Base-by-base conservation (phyloP, 2,329 filamentous ascomycete genomes). In the Madurella mycetomatis region DNA sequence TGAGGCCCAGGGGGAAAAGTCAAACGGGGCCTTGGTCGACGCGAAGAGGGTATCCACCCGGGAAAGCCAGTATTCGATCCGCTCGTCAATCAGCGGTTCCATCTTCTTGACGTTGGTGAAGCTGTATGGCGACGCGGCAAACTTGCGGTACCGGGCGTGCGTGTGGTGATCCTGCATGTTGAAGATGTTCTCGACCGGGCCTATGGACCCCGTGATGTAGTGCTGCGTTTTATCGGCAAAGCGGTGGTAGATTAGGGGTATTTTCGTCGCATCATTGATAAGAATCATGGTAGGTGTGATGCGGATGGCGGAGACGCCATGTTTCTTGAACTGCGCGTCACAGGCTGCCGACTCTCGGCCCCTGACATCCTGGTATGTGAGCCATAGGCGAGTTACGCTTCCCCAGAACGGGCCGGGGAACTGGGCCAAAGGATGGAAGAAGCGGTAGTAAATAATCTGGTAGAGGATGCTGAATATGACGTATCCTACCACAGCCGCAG, bases 381-480 rank as follows among this genome's bases (percentile, higher is more conserved):
- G 4, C 34, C 34, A 37, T 37, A 37, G 2, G 11, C 34, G 9
- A 2, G 34, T 37, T 4, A 37, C 34, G 34, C 34, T 37, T 4
- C 11, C 34, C 34, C 34, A 37, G 9, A 37, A 37, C 9, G 34
- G 13, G 9, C 34, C 34, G 34, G 34, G 34, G 9, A 37, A 37
- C 34, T 37, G 9, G 4, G 48, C 18, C 39, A 50, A 40, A 9
- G 48, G 48, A 25, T 50, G 48, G 48, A 50, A 44, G 48, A 17
- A 50, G 39, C 48, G 40, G 48, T 43, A 34, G 30, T 43, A 43
- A 30, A 49, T 18, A 31, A 39, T 37, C 46, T 37, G 34, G 34
- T 37, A 11, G 11, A 37, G 34, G 11, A 15, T 9, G 34, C 34
- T 2, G 11, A 11, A 37, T 11, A 15, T 9, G 4, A 37, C 13